Evolutionary conservation across 768 basidiomycete species (phyloP), one percentile per base, ranked within the genome.

Genomic region (Rhizopogon roseolus): DNA sequence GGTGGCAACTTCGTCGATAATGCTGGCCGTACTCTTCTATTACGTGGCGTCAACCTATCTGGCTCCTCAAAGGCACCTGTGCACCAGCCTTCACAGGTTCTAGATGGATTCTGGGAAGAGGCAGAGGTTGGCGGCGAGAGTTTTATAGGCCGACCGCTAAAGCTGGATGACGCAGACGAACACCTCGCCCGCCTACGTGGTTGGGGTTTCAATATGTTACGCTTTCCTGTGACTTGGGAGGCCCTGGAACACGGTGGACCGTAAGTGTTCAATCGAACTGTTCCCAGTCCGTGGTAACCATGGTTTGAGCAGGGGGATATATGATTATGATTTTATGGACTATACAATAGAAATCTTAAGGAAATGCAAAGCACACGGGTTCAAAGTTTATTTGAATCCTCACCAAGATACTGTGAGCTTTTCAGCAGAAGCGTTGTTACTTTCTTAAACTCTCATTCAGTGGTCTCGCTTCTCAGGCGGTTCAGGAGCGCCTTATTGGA

Each of bases 401-500:
- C 96, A 99, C 68, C 97, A 99, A 68, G 96, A 99, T 63, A 80
- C 82, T 40, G 95, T 97, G 66, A 65, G 93, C 8, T 37, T 38
- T 41, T 6, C 41, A 25, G 8, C 46, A 22, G 16, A 36, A 4
- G 22, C 14, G 25, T 36, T 36, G 14, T 8, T 8, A 13, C 34
- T 37, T n/a, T 27, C 17, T 22, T 57, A 59, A 48, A 53, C 17
- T 0, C 1, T 0, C 22, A 29, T 17, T 4, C 61, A 96, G 90
- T 98, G 93, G 89, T 96, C 94, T 1, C 90, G 96, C 41, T 96
- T 93, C 74, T 88, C 89, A 16, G 93, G 93, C 17, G 96, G 96
- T 7, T 93, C 92, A 4, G 95, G 95, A 11, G 95, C 95, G 0
- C 95, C 95, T 0, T 94, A 84, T 64, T 98, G 95, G 95, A 94